A percentile compares a stretch with the other conserved stretches of the same genome.
phyloP scores from a whole-genome alignment of 805 yeast species.

The Zygoascus bituminiphila region DNA sequence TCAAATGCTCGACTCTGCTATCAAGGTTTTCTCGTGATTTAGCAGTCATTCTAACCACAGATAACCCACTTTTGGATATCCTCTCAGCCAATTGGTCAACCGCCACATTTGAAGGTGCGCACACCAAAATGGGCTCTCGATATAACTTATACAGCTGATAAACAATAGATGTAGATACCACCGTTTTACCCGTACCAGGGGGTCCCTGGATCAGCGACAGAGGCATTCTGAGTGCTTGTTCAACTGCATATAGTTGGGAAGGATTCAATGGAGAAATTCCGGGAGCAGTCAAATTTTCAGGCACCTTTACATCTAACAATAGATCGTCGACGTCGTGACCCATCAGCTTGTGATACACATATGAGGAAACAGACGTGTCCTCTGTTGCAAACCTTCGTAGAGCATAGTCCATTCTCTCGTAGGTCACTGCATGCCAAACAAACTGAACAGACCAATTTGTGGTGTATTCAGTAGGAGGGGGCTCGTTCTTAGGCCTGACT shows the following conservation, averaged over 20 bases:
- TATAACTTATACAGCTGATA: conserved; percentile 61
- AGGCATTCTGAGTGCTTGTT: conserved; percentile 58
- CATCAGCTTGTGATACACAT: conserved; percentile 64
- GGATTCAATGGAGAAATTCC: conserved; percentile 62
- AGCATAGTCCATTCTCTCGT: conserved; percentile 77
- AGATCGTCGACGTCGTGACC: conserved; percentile 70
- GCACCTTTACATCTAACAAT: conserved; percentile 38
- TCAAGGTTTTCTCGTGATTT: conserved; percentile 75
- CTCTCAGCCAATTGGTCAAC: conserved; percentile 83
- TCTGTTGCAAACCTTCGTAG: conserved; percentile 62
- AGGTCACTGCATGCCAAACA: conserved; percentile 82
- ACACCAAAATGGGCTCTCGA: conserved; percentile 64
- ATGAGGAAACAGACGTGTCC: conserved; percentile 60
- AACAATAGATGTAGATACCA: conserved; percentile 81
- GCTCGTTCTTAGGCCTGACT: conserved; percentile 34
- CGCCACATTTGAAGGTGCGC: conserved; percentile 95
- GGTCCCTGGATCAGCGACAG: conserved; percentile 87
- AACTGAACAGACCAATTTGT: conserved; percentile 75
- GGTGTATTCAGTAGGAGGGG: conserved; percentile 46
- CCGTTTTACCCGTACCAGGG: conserved; percentile 95
- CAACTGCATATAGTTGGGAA: conserved; percentile 75
- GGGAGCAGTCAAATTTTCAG: conserved; percentile 48
- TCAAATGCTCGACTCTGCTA: conserved; percentile 46
- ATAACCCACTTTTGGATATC: conserved; percentile 58
- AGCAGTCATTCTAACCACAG: conserved; percentile 72